These are phyloP conservation scores for Tritrichomonas foetus DNA, from an alignment of 208 protist species.

Conservation along the genomic window DNA sequence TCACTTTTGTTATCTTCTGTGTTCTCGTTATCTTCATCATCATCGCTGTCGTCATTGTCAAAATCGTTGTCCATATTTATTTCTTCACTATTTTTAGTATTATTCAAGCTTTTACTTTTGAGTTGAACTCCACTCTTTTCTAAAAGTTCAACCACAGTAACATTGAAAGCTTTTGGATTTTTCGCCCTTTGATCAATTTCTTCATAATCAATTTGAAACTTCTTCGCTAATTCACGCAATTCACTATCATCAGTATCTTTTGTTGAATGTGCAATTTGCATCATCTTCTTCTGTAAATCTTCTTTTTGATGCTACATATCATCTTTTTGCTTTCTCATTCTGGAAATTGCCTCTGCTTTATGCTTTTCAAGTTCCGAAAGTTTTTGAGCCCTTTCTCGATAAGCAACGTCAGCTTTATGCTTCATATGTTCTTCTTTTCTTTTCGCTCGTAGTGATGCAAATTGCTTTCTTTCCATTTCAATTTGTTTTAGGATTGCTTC, in stretches of 20 bases:
- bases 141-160: not conserved
- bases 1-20: not conserved
- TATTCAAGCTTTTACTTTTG: not conserved
- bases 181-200: constrained; percentile 3
- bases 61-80: not conserved
- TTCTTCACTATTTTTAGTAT: not conserved
- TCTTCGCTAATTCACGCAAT: not conserved
- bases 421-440: not conserved
- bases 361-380: not conserved
- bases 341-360: not conserved
- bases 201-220: not conserved
- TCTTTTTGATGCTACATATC: not conserved
- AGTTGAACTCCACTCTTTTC: not conserved
- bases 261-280: not conserved
- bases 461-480: constrained; percentile 7
- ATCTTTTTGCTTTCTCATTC: not conserved
- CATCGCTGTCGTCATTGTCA: not conserved
- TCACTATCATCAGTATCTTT: not conserved
- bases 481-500: not conserved
- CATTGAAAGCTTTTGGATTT: not conserved
- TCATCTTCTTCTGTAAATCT: not conserved
- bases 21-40: not conserved
- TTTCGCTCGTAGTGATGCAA: not conserved
- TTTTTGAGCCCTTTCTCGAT: not conserved
- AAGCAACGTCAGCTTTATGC: not conserved